phyloP scores from a whole-genome alignment of 805 yeast species.

The Saturnispora hagleri region DNA sequence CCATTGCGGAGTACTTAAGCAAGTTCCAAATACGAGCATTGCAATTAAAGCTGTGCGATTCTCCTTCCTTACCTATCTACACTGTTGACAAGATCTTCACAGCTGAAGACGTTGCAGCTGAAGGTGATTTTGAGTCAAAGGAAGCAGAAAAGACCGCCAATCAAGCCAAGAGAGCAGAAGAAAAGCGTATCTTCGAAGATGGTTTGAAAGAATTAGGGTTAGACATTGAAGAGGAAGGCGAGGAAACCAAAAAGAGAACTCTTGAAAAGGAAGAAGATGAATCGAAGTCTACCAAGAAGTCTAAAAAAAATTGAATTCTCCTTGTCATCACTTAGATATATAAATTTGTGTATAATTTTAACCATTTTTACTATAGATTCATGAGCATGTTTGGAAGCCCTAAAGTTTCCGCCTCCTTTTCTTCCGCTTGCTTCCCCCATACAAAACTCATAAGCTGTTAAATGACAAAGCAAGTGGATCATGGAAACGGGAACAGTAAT shows the following conservation, averaged over 20 bases:
- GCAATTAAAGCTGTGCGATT: slow-evolving; percentile 54
- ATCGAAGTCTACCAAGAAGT: not conserved
- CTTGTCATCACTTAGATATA: not conserved
- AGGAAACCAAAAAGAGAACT: slow-evolving; percentile 28
- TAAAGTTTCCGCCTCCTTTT: not conserved
- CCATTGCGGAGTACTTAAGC: slow-evolving; percentile 41
- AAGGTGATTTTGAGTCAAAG: slow-evolving; percentile 18
- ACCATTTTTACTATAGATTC: not conserved
- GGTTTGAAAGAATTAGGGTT: slow-evolving; percentile 77
- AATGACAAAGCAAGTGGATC: not conserved
- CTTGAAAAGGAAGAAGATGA: not conserved
- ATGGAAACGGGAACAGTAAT: not conserved
- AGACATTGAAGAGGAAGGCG: slow-evolving; percentile 59
- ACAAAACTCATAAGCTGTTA: not conserved
- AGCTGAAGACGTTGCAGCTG: slow-evolving; percentile 38
- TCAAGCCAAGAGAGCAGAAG: slow-evolving; percentile 10
- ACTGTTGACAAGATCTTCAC: slow-evolving; percentile 47
- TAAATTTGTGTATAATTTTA: not conserved
- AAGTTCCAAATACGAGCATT: slow-evolving; percentile 42
- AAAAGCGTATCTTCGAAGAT: slow-evolving; percentile 52
- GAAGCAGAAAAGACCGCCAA: slow-evolving; percentile 29
- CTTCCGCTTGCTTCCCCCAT: not conserved
- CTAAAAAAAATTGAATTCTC: not conserved
- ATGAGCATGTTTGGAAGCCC: not conserved
- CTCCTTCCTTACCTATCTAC: slow-evolving; percentile 83